Conservation (phyloP, 768 basidiomycete species). For the Aureoboletus auriporus region DNA sequence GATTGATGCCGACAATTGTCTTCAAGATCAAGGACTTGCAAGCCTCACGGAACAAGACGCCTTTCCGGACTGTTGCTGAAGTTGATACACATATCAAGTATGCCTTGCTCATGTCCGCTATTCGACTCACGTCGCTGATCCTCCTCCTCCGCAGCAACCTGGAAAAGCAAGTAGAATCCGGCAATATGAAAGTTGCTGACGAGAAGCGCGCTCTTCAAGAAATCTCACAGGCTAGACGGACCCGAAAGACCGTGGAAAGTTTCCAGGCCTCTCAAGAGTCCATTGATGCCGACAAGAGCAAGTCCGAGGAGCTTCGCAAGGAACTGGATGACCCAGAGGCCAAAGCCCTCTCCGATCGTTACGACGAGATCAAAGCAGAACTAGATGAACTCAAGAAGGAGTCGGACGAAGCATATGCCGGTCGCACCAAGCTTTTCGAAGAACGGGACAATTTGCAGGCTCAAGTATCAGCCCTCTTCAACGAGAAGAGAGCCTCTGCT, state of each 20-base stretch:
- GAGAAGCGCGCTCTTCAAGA: slow-evolving; percentile 95
- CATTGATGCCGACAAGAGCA: slow-evolving; percentile 73
- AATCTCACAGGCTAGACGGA: slow-evolving; percentile 69
- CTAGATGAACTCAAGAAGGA: slow-evolving; percentile 84
- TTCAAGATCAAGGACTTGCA: slow-evolving; percentile 82
- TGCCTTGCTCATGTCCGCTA: slow-evolving; percentile 21
- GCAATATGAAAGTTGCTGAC: slow-evolving; percentile 86
- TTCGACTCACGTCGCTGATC: slow-evolving; percentile 2
- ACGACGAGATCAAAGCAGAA: slow-evolving; percentile 77
- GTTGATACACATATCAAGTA: slow-evolving; percentile 86
- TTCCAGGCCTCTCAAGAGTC: slow-evolving; percentile 76
- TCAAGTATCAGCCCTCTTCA: slow-evolving; percentile 66
- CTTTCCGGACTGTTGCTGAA: slow-evolving; percentile 80
- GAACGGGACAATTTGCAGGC: slow-evolving; percentile 75
- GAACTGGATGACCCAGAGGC: slow-evolving; percentile 89
- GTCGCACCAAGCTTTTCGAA: slow-evolving; percentile 77
- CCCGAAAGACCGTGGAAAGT: slow-evolving; percentile 69
- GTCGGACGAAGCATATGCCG: slow-evolving; percentile 78
- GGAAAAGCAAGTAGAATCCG: slow-evolving; percentile 90
- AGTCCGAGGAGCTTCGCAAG: slow-evolving; percentile 75
- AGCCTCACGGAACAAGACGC: slow-evolving; percentile 68
- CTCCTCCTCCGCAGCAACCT: slow-evolving; percentile 50
- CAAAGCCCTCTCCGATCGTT: slow-evolving; percentile 76
- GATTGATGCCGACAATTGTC: slow-evolving; percentile 2
- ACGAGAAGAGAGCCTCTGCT: slow-evolving; percentile 71